Base-by-base conservation (phyloP, 1,284 basidiomycete genomes). In the Caloboletus inedulis region DNA sequence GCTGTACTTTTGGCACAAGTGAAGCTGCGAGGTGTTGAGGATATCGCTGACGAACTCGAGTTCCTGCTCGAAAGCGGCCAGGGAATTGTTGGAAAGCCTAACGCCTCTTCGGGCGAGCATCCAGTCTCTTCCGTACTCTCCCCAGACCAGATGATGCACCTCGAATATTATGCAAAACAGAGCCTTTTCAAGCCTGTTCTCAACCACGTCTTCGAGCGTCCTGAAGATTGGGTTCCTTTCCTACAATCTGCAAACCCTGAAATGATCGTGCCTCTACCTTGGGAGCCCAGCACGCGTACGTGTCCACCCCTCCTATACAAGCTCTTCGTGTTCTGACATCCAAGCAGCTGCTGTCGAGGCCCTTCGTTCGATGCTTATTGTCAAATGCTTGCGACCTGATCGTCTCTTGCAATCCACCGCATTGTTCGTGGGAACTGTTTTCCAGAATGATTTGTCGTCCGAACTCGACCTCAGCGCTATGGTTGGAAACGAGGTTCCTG, bases 331-430 rank as follows among this genome's bases (percentile, higher is more conserved):
- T 40, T 48, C 52, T 62, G 40, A 59, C 65, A 49, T 55, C 52
- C 14, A 55, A 60, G 40, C 51, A 94, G 91, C 82, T 56, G 80
- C 85, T 48, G 72, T 86, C 31, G 82, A 87, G 57, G 84, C 87
- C 9, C 79, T 94, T 47, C 87, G 91, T 30, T 77, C 81, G 16
- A 77, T 93, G 59, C 74, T 94, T 25, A 74, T 97, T 52, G 78
- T 97, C 71, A 95, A 95, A 69, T 94, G 91, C 68, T 76, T 96
- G 64, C 82, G 94, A 29, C 93, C 94, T 13, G 94, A 98, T 69
- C 86, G 93, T 48, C 77, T 96, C 18, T 72, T 94, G 46, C 90
- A 93, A 66, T 86, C 90, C 2, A 88, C 89, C 13, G 81, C 84
- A 7, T 64, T 78, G n/a, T 89, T 95, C 61, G 87, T 91, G 37